Evolutionary conservation across 192 early-diverging fungal species (phyloP).

Genomic region (Mortierella claussenii): DNA sequence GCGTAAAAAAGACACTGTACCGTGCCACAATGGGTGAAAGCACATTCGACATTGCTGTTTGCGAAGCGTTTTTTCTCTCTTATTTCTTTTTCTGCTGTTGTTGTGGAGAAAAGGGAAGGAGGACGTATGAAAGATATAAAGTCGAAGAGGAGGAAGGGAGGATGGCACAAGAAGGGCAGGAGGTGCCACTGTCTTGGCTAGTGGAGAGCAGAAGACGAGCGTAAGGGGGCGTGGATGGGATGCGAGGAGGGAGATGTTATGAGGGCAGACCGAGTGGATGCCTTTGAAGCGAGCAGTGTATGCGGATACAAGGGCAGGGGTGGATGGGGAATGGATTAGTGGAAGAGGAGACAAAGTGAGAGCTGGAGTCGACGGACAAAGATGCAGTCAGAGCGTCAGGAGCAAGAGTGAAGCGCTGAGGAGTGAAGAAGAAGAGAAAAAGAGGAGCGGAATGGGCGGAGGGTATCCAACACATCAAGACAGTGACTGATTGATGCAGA

Average conservation of each 20-base stretch:
- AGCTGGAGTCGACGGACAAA: no score
- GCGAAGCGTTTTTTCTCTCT: not conserved
- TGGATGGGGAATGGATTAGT: not conserved
- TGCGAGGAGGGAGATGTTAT: no score
- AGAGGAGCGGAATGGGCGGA: no score
- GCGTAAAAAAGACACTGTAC: conserved; percentile 46
- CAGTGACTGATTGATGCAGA: no score
- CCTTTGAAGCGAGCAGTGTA: not conserved
- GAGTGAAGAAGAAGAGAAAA: no score
- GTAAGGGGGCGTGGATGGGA: not conserved
- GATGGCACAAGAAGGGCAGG: not conserved
- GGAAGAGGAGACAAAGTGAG: no score
- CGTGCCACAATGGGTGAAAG: conserved; percentile 36
- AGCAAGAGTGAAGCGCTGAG: no score
- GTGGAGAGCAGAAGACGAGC: not conserved
- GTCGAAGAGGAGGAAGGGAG: not conserved
- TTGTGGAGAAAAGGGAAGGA: not conserved
- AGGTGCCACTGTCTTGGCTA: not conserved
- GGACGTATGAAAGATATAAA: not conserved
- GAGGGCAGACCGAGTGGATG: not conserved
- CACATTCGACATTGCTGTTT: conserved; percentile 30
- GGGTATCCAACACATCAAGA: no score
- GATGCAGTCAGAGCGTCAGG: no score
- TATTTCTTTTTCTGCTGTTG: no score
- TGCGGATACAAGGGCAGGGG: not conserved